Base-by-base conservation (phyloP, 177 flowering plant genomes). In the Vitis hybrid region DNA sequence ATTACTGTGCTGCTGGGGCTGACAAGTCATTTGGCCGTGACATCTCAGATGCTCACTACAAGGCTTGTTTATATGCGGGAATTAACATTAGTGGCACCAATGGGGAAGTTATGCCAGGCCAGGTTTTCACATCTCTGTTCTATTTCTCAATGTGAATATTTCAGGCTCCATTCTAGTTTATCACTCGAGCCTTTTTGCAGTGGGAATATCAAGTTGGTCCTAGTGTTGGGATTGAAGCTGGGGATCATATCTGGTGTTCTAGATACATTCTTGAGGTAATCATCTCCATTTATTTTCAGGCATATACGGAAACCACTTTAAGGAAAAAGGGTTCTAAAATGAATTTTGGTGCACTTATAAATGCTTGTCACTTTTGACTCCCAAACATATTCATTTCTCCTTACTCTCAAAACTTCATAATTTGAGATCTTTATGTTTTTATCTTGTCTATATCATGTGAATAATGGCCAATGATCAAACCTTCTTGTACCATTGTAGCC, bases 171-270 rank as follows among this genome's bases (percentile, higher is more conserved):
- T 4, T 63, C 54, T 55, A 60, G 63, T 15, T 64, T 69, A 23
- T 61, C 18, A 14, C 15, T 56, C 50, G 30, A 6, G 7, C 60
- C 64, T 3, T 70, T 58, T 65, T 83, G 74, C 80, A 94, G 99
- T 96, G 98, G 99, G 99, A 96, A 74, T 96, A 82, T 80, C 99
- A 93, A 89, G 99, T 96, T 2, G 99, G 99, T 77, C 98, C 98
- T 3, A 92, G 97, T 74, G 98, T 96, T 51, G 98, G 99, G 21
- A 96, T 96, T 77, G 98, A 92, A 58, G 99, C 97, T 60, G 98
- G 90, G 49, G 99, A 96, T 77, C 91, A 96, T 68, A 78, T 93
- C 48, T 96, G 99, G 99, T 77, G 84, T 75, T 85, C 98, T 26
- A 87, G 98, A 80, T 94, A 96, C 83, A 72, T 96, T 71, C 98